Evolutionary conservation across 176 grass and related monocot genomes (phyloP), one percentile per base, ranked within the genome.

Genomic region (Aegilops longissima): DNA sequence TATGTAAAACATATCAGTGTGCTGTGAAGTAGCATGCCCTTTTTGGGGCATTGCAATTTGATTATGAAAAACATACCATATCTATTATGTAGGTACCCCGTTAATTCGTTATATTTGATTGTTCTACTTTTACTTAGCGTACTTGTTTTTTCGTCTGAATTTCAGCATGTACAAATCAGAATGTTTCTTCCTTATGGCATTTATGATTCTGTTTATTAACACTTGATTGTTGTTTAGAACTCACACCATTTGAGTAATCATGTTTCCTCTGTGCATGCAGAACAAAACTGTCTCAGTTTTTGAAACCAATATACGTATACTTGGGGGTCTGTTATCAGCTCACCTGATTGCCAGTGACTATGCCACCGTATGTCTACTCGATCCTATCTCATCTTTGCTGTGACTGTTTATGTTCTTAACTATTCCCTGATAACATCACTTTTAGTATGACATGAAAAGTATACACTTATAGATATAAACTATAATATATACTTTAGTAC

Each of bases 231-330:
- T 85, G 64, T 72, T 86, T 52, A 40, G 21, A 47, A n/a, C 67
- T 56, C 65, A 40, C 84, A 36, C 29, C 66, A 66, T 61, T 80
- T 72, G 29, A 56, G 58, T 73, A 82, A 71, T 82, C 51, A 86
- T 90, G 70, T 91, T 82, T 80, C 9, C 25, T 66, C 44, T 76
- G 36, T 38, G 40, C 68, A 76, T 84, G 83, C 88, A 98, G 96
- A 93, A 95, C 73, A 98, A 98, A 94, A 98, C 96, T 18, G 96
- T 98, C 75, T 98, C 96, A 52, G 91, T 98, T 76, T 98, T 98
- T 77, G 96, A 98, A 88, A 98, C 96, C 76, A 98, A 94, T 64
- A 98, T 98, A 69, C 91, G 96, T 64, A 92, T 98, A 80, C 93
- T 98, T 54, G 96, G 96, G 14, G 96, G 96, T 52, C 86, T 98